Conservation (phyloP, 192 early-diverging fungal species). For the Coemansia sp. region DNA sequence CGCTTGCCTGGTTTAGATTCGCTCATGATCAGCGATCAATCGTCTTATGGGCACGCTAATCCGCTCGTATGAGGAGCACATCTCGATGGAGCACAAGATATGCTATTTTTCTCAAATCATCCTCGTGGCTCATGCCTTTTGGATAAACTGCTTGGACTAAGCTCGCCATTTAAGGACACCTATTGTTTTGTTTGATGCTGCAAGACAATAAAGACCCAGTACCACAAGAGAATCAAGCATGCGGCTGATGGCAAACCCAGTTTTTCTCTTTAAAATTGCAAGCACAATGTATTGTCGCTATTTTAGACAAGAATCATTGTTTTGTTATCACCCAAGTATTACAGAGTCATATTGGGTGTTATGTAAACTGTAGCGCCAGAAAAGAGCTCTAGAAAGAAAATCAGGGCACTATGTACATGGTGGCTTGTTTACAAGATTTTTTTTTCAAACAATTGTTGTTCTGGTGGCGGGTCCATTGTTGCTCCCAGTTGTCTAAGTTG, state of each 20-base stretch:
- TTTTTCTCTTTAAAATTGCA: not conserved
- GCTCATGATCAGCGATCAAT: not conserved
- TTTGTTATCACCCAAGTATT: not conserved
- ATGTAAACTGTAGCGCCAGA: not conserved
- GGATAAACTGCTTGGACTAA: not conserved
- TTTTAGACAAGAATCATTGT: not conserved
- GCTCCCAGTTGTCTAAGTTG: not conserved
- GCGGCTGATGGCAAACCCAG: not conserved
- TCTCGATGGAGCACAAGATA: not conserved
- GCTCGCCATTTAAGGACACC: not conserved
- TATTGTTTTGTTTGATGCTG: not conserved
- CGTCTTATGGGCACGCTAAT: not conserved
- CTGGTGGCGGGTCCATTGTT: not conserved
- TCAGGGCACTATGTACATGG: not conserved
- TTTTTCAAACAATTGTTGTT: not conserved
- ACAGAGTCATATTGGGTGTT: not conserved
- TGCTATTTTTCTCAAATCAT: not conserved
- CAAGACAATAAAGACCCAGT: not conserved
- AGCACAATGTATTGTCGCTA: not conserved
- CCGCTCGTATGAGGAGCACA: not conserved
- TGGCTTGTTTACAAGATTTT: not conserved
- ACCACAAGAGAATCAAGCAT: not conserved
- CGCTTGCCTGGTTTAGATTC: not conserved
- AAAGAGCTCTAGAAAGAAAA: not conserved
- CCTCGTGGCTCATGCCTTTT: not conserved